phyloP scores from a whole-genome alignment of 306 rosid species.

The Cicer pinnatifidum region DNA sequence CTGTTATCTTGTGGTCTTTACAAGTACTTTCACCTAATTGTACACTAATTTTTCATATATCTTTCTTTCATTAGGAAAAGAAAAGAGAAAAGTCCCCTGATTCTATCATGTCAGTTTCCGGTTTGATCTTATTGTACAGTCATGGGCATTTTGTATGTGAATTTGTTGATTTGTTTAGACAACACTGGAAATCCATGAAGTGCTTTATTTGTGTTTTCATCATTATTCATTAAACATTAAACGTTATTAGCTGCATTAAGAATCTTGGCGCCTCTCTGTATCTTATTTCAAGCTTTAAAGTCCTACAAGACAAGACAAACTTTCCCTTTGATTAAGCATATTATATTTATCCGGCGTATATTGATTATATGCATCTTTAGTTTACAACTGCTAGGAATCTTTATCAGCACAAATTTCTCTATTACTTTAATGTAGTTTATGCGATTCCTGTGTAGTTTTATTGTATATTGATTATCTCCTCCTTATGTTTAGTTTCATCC shows the following conservation, averaged over 20 bases:
- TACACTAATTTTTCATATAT: neutral
- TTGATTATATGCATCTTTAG: conserved; percentile 22
- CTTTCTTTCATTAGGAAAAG: conserved; percentile 16
- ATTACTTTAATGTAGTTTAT: neutral
- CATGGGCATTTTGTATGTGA: conserved; percentile 5
- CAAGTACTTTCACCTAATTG: conserved; percentile 25
- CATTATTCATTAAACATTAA: neutral
- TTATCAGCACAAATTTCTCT: conserved; percentile 21
- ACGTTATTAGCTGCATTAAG: conserved; percentile 19
- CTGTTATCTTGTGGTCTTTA: conserved; percentile 1
- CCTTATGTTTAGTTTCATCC: conserved; percentile 24
- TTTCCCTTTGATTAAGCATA: conserved; percentile 15
- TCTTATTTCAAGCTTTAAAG: conserved; percentile 31
- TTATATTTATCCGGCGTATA: conserved; percentile 13
- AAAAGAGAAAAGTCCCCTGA: conserved; percentile 15
- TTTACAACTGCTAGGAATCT: conserved; percentile 9
- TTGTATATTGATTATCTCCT: conserved; percentile 28
- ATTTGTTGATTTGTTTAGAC: conserved; percentile 14
- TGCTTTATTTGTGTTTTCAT: neutral
- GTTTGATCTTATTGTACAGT: conserved; percentile 23
- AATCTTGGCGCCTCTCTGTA: conserved; percentile 28
- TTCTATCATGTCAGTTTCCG: conserved; percentile 25
- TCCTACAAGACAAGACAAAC: neutral
- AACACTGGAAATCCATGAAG: conserved; percentile 14
- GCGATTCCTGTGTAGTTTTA: conserved; percentile 24